phyloP scores from a whole-genome alignment of 2,329 filamentous ascomycete genomes.

The Aulographum hederae region DNA sequence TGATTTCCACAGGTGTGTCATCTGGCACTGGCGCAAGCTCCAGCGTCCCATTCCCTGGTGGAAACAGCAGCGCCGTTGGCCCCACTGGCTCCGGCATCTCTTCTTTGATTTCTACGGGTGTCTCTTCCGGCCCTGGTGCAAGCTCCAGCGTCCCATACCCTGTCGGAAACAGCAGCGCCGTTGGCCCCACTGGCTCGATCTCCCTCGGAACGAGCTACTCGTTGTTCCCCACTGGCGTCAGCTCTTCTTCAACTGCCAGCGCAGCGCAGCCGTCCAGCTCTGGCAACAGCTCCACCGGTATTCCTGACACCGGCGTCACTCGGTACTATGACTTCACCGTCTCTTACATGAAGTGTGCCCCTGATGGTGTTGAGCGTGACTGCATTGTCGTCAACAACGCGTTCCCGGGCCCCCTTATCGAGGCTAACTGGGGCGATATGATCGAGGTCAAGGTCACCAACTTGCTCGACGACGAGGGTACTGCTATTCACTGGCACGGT shows the following conservation, averaged over 20 bases:
- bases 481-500: conserved; percentile 17
- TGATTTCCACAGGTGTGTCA: no score
- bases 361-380: conserved; percentile 12
- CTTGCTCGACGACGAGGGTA: conserved; percentile 13
- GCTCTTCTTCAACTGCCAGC: conserved; percentile 1
- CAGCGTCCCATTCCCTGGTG: no score
- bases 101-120: no score
- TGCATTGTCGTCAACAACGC: conserved; percentile 17
- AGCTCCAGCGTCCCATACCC: no score
- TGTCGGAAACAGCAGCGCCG: no score
- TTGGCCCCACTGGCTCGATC: no score
- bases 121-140: no score
- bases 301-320: conserved; percentile 16
- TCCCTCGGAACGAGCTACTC: no score
- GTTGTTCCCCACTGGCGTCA: not conserved
- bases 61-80: no score
- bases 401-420: conserved; percentile 17
- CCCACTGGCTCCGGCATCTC: no score
- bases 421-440: conserved; percentile 20
- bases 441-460: conserved; percentile 10
- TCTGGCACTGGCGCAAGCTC: no score
- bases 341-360: conserved; percentile 8
- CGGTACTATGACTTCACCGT: conserved; percentile 12
- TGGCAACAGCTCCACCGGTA: conserved; percentile 7
- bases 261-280: conserved; percentile 6